Conservation (phyloP, 139 green algal genomes). For the Chlamydomonas eustigma region DNA sequence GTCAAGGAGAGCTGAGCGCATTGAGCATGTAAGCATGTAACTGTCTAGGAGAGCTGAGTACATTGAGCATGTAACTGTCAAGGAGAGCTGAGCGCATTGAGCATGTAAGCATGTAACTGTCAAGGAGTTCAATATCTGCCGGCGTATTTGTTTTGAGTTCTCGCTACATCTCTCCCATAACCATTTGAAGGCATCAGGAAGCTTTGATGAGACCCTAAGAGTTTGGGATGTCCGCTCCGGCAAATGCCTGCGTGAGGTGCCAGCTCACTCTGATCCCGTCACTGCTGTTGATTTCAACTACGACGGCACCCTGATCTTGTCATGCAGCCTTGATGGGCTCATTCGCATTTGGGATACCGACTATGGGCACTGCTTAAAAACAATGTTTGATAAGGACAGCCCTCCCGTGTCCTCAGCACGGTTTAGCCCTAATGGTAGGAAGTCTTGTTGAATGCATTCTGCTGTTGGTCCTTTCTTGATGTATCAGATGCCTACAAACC, state of each 20-base stretch:
- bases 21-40: neutral
- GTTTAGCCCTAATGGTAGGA: conserved; percentile 84
- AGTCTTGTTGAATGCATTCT: too few species aligned
- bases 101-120: neutral
- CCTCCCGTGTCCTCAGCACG: conserved; percentile 67
- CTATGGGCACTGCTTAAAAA: conserved; percentile 81
- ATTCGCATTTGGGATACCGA: conserved; percentile 54
- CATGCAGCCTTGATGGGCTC: conserved; percentile 78
- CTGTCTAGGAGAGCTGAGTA: neutral
- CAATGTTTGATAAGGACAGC: conserved; percentile 62
- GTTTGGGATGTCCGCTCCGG: conserved; percentile 80
- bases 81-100: neutral
- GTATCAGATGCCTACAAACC: too few species aligned
- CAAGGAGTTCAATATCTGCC: too few species aligned
- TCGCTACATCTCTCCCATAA: neutral
- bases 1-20: neutral
- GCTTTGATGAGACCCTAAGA: conserved; percentile 87
- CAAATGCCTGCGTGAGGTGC: conserved; percentile 61
- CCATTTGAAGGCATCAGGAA: conserved; percentile 63
- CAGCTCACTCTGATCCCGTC: conserved; percentile 89
- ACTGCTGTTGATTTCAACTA: conserved; percentile 71
- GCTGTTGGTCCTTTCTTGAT: neutral
- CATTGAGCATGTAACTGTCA: neutral
- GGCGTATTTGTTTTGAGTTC: neutral
- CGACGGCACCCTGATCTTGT: conserved; percentile 69